Evolutionary conservation across 75 land plant genomes (phyloP).

Genomic region (Cryptomeria japonica): DNA sequence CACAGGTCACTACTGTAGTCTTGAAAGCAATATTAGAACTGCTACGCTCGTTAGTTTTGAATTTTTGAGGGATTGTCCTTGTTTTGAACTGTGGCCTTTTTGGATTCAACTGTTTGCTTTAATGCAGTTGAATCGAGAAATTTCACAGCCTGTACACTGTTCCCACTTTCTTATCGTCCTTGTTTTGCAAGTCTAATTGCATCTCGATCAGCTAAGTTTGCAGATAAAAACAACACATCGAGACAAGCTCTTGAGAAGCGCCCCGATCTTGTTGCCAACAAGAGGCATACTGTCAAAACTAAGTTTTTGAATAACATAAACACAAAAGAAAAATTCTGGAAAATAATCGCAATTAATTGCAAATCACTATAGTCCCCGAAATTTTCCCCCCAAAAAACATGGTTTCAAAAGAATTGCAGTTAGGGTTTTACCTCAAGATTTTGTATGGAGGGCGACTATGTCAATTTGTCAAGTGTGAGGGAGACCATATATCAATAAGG

Average conservation of each 20-base stretch:
- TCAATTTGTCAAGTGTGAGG: too few relatives aligned
- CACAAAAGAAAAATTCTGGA: not conserved
- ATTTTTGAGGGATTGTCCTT: not conserved
- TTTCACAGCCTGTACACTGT: not conserved
- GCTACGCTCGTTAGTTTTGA: not conserved
- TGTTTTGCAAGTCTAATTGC: not conserved
- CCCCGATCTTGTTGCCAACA: not conserved
- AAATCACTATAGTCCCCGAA: too few relatives aligned
- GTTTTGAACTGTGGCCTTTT: not conserved
- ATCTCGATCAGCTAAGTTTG: not conserved
- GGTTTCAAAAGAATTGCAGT: too few relatives aligned
- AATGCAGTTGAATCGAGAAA: not conserved
- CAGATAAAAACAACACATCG: not conserved
- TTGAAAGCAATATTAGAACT: not conserved
- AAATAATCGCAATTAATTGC: too few relatives aligned
- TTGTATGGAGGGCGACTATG: too few relatives aligned
- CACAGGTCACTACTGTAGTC: not conserved
- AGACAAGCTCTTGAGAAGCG: not conserved
- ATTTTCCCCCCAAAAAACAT: too few relatives aligned
- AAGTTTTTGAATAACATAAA: not conserved
- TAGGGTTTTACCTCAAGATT: too few relatives aligned
- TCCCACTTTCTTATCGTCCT: not conserved
- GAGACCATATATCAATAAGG: too few relatives aligned
- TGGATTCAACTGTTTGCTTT: not conserved
- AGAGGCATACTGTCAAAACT: not conserved